These are phyloP conservation scores for Anthoceros angustus DNA, from an alignment of 225 moss, liverwort and hornwort genomes.

Conservation along the genomic window DNA sequence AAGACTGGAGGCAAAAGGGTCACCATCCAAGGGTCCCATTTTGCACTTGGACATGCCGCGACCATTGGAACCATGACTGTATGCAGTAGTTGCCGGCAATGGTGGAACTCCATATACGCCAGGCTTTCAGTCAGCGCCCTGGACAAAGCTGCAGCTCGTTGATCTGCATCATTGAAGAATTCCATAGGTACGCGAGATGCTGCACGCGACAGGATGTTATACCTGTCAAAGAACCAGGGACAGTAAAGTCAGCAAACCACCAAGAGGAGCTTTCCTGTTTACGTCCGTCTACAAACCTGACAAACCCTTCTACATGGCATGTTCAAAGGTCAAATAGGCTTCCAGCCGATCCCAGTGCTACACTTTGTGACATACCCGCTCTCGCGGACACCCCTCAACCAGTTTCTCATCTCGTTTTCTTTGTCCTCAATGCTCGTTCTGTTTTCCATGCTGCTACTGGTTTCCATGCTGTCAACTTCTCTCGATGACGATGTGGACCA, in stretches of 20 bases:
- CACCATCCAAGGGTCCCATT: constrained; percentile 72
- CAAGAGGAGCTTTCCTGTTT: background rate
- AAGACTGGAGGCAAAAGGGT: constrained; percentile 59
- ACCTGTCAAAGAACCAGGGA: constrained; percentile 26
- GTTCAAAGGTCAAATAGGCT: background rate
- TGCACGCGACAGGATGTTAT: constrained; percentile 77
- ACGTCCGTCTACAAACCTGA: background rate
- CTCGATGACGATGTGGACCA: constrained; percentile 24
- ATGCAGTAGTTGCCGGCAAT: constrained; percentile 75
- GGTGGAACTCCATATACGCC: constrained; percentile 84
- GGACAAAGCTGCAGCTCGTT: constrained; percentile 48
- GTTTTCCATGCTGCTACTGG: constrained; percentile 31
- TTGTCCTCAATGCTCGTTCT: constrained; percentile 23
- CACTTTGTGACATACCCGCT: constrained; percentile 37
- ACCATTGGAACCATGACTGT: constrained; percentile 57
- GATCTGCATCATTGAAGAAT: constrained; percentile 65
- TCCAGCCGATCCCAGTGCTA: too few relatives aligned
- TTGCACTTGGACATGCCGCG: constrained; percentile 45
- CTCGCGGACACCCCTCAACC: constrained; percentile 93
- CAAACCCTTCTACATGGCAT: background rate
- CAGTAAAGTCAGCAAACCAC: background rate
- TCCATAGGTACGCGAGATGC: constrained; percentile 60
- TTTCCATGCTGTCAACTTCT: constrained; percentile 38
- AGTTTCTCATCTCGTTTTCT: constrained; percentile 76
- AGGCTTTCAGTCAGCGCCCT: constrained; percentile 75